Conservation (phyloP, 2,329 filamentous ascomycete genomes). For the Penicillium sp. region DNA sequence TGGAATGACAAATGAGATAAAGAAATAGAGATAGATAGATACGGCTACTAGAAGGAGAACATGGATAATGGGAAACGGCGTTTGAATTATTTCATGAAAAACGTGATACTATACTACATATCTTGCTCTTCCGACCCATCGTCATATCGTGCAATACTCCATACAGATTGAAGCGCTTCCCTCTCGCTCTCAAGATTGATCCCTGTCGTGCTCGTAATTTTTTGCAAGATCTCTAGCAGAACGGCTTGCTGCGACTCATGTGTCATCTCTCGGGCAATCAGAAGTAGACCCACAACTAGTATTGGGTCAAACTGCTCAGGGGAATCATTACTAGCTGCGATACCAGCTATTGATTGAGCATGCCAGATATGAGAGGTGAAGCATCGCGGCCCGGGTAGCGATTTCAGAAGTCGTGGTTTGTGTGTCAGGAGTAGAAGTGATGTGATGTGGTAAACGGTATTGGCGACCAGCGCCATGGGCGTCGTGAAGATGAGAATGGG, state of each 20-base stretch:
- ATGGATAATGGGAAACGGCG: neutral
- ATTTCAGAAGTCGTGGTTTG: constrained; percentile 29
- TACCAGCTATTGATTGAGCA: constrained; percentile 30
- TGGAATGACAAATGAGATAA: constrained; percentile 10
- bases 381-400: constrained; percentile 25
- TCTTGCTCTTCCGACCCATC: constrained; percentile 21
- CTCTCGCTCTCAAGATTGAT: constrained; percentile 26
- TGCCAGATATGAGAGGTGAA: constrained; percentile 33
- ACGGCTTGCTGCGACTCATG: constrained; percentile 28
- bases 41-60: neutral
- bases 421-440: constrained; percentile 26
- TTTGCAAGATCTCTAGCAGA: constrained; percentile 18
- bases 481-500: constrained; percentile 33
- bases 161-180: constrained; percentile 17
- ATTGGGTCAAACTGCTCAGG: constrained; percentile 31
- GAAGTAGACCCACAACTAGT: constrained; percentile 24
- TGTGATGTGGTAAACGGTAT: constrained; percentile 29
- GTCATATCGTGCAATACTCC: constrained; percentile 28
- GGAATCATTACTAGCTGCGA: constrained; percentile 30
- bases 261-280: constrained; percentile 28
- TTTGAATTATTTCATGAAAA: constrained; percentile 12
- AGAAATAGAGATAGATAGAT: neutral
- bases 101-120: constrained; percentile 4
- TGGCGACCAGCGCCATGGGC: constrained; percentile 32
- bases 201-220: constrained; percentile 22